A percentile compares a stretch with the other conserved stretches of the same genome.
These are phyloP conservation scores for Ichthyophthirius multifiliis DNA, from an alignment of 169 alveolate genomes.

Conservation along the genomic window DNA sequence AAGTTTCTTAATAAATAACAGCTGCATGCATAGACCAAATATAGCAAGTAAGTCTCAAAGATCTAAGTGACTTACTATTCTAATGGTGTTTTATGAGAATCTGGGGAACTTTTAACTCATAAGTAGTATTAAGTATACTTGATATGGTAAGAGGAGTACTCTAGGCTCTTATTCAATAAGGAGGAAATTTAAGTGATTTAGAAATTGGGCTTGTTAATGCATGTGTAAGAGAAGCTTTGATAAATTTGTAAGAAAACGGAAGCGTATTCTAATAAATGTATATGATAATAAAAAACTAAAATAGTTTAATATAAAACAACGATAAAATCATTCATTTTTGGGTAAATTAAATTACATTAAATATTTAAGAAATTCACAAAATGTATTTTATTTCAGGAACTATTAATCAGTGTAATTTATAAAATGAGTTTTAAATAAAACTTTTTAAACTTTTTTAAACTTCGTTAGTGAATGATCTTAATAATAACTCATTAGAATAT, in stretches of 20 bases:
- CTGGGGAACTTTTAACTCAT: neutral
- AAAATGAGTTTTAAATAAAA: too few relatives aligned
- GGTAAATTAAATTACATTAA: neutral
- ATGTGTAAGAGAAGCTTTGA: neutral
- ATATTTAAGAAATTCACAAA: too few relatives aligned
- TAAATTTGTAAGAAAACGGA: neutral
- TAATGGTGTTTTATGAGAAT: constrained; percentile 1
- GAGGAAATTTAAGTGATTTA: neutral
- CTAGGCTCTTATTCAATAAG: neutral
- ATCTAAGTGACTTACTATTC: neutral
- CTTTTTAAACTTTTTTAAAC: too few relatives aligned
- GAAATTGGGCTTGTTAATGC: neutral
- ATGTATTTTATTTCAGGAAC: too few relatives aligned
- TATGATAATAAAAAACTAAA: neutral
- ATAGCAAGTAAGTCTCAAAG: neutral
- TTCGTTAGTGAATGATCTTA: neutral
- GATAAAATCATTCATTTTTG: neutral
- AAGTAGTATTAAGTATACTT: neutral
- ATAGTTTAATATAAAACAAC: neutral
- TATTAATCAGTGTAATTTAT: too few relatives aligned
- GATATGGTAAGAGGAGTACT: neutral
- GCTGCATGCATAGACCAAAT: neutral
- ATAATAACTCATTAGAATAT: too few relatives aligned
- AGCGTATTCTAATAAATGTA: neutral
- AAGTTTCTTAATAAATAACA: neutral